These are phyloP conservation scores for Suillus sp. DNA, from an alignment of 768 basidiomycete species.

Conservation along the genomic window DNA sequence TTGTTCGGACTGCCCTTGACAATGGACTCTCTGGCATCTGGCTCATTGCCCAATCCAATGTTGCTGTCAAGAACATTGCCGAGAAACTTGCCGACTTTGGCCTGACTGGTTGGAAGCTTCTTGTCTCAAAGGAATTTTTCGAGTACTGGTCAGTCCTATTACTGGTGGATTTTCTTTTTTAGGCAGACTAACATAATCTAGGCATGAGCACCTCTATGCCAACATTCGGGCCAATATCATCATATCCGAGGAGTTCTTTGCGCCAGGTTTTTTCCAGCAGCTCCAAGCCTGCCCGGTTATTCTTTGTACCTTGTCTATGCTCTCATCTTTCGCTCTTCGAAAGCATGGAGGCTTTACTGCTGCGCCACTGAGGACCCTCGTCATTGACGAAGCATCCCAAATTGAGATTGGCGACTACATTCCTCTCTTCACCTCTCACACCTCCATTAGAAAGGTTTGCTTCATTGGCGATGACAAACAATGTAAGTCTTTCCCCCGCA, in stretches of 20 bases:
- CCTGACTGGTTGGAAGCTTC: conserved; percentile 59
- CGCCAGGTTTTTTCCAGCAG: conserved; percentile 26
- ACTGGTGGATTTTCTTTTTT: conserved; percentile 9
- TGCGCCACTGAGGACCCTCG: conserved; percentile 47
- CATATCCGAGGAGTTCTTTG: conserved; percentile 40
- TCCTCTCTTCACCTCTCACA: conserved; percentile 37
- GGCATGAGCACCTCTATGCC: conserved; percentile 81
- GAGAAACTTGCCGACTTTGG: conserved; percentile 65
- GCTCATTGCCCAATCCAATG: conserved; percentile 84
- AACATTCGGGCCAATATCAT: conserved; percentile 53
- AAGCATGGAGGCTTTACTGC: conserved; percentile 23
- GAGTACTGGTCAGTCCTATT: conserved; percentile 55
- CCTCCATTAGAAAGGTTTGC: conserved; percentile 50
- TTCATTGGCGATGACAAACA: conserved; percentile 73
- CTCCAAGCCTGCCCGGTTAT: conserved; percentile 54
- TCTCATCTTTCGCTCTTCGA: conserved; percentile 44
- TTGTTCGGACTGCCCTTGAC: conserved; percentile 50
- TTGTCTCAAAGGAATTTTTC: conserved; percentile 74
- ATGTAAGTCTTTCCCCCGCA: conserved; percentile 43
- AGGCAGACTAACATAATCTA: conserved; percentile 30
- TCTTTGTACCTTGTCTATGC: conserved; percentile 78
- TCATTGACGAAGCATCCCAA: conserved; percentile 70
- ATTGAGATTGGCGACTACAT: conserved; percentile 60
- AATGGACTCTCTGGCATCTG: conserved; percentile 57
- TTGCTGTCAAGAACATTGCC: conserved; percentile 89